Percentiles rank a stretch among this genome's conserved stretches.
Evolutionary conservation across 2,329 filamentous ascomycete genomes (phyloP).

Genomic region (Arthrobotrys conoides): DNA sequence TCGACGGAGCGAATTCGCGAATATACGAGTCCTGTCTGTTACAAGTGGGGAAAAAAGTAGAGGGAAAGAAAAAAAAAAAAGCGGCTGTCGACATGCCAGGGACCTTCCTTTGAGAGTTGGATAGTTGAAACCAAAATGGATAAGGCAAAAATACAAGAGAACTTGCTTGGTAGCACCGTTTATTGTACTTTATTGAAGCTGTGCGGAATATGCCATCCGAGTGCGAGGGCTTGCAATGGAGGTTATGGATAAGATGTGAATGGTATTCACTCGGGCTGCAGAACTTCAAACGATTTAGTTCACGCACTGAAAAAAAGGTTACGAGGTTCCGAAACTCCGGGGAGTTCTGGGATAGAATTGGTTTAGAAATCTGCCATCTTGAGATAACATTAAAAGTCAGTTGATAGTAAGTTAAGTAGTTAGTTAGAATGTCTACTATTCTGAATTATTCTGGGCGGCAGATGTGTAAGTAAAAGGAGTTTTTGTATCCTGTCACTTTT

Average conservation of each 20-base stretch:
- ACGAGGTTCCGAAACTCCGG: slow-evolving; percentile 13
- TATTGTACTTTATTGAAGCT: neutral
- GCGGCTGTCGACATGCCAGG: neutral
- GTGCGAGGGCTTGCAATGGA: too few relatives aligned
- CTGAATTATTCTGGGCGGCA: slow-evolving; percentile 3
- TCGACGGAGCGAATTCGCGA: slow-evolving; percentile 4
- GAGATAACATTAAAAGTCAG: too few relatives aligned
- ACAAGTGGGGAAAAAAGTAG: neutral
- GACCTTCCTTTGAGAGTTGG: slow-evolving; percentile 21
- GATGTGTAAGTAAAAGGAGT: slow-evolving; percentile 3
- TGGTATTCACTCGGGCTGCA: neutral
- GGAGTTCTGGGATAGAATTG: neutral
- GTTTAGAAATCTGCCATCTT: neutral
- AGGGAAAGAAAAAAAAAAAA: neutral
- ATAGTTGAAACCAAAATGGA: neutral
- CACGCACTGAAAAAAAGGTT: neutral
- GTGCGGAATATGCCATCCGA: slow-evolving; percentile 5
- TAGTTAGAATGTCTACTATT: neutral
- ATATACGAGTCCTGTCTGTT: neutral
- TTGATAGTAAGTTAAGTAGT: too few relatives aligned
- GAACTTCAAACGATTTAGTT: slow-evolving; percentile 5
- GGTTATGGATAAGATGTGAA: too few relatives aligned
- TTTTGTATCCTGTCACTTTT: slow-evolving; percentile 12
- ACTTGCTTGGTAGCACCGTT: neutral
- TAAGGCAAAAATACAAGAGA: neutral